Percentiles rank a stretch among this genome's conserved stretches.
phyloP scores from a whole-genome alignment of 2,329 filamentous ascomycete genomes.

The Xylaria sp. region DNA sequence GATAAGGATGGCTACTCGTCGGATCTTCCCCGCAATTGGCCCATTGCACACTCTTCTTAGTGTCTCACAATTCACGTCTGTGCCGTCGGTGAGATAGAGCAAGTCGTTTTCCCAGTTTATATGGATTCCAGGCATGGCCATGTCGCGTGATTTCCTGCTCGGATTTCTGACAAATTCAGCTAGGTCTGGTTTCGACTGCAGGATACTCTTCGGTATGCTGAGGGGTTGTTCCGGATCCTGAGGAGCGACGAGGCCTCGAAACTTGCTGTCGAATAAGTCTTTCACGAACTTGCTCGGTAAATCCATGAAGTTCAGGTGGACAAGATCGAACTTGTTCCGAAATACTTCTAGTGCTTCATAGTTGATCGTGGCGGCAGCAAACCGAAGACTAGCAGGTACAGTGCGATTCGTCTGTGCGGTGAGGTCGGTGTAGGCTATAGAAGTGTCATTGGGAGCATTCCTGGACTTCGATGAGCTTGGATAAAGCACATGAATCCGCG shows the following conservation, averaged over 20 bases:
- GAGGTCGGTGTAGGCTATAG: slow-evolving; percentile 33
- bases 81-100: slow-evolving; percentile 34
- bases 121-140: slow-evolving; percentile 24
- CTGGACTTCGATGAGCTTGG: slow-evolving; percentile 16
- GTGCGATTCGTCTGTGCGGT: slow-evolving; percentile 31
- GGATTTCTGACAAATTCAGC: slow-evolving; percentile 25
- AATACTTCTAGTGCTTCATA: slow-evolving; percentile 31
- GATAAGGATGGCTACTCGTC: slow-evolving; percentile 34
- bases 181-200: slow-evolving; percentile 25
- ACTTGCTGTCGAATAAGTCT: slow-evolving; percentile 22
- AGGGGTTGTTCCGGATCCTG: slow-evolving; percentile 3
- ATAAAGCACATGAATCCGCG: slow-evolving; percentile 37
- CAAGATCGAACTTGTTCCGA: slow-evolving; percentile 31
- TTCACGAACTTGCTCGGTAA: slow-evolving; percentile 31
- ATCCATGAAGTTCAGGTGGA: slow-evolving; percentile 34
- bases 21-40: slow-evolving; percentile 29
- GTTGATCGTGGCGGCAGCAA: slow-evolving; percentile 32
- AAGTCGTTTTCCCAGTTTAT: slow-evolving; percentile 38
- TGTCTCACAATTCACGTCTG: slow-evolving; percentile 32
- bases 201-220: slow-evolving; percentile 11
- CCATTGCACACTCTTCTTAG: slow-evolving; percentile 34
- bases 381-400: slow-evolving; percentile 22
- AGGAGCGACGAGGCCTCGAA: slow-evolving; percentile 7
- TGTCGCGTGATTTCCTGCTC: slow-evolving; percentile 17
- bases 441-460: background rate